Percentiles rank a stretch among this genome's conserved stretches.
Conservation (phyloP, 139 green algal species). For the Pleodorina starrii region DNA sequence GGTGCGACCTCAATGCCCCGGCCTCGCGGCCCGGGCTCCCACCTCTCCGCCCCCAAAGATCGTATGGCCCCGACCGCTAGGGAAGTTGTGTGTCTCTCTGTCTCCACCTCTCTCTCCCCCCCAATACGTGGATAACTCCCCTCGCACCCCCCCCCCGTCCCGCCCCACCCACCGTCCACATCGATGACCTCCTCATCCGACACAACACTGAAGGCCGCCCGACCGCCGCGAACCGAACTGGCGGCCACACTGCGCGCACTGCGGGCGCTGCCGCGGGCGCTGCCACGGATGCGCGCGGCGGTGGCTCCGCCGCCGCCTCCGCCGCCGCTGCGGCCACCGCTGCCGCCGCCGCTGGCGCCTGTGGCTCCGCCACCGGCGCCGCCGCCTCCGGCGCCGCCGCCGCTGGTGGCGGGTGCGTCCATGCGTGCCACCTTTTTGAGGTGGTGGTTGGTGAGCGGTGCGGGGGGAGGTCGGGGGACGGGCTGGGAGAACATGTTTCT, state of each 20-base stretch:
- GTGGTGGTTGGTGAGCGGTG: slow-evolving; percentile 31
- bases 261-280: background rate
- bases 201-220: slow-evolving; percentile 11
- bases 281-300: background rate
- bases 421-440: background rate
- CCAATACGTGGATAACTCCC: too few species aligned
- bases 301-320: background rate
- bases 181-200: slow-evolving; percentile 40
- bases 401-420: background rate
- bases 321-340: too few species aligned
- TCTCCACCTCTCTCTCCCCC: too few species aligned
- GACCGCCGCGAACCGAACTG: slow-evolving; percentile 19
- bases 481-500: slow-evolving; percentile 23
- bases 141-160: background rate
- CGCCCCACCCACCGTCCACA: slow-evolving; percentile 29
- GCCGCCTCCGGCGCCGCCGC: background rate
- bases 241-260: background rate
- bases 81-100: too few species aligned
- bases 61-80: too few species aligned
- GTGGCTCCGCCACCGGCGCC: too few species aligned
- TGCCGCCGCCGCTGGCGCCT: background rate
- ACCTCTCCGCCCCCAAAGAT: too few species aligned
- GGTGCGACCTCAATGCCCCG: too few species aligned
- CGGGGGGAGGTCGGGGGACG: background rate
- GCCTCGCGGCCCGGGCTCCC: too few species aligned